A percentile compares a stretch with the other conserved stretches of the same genome.
phyloP scores from a whole-genome alignment of 306 rosid species.

The Dryas drummondii region DNA sequence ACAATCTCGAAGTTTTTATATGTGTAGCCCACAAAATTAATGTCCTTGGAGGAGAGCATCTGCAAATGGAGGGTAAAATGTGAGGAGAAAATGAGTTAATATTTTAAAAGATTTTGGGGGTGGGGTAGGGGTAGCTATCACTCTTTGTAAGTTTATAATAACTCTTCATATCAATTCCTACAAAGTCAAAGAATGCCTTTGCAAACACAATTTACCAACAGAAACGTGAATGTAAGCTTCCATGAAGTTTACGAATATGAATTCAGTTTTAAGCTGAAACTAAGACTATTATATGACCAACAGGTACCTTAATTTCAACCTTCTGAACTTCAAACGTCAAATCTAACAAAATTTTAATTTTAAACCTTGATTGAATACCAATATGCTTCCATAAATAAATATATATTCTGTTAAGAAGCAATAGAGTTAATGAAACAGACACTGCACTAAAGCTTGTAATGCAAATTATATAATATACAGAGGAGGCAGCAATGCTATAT shows the following conservation, averaged over 20 bases:
- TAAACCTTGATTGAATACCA: no score
- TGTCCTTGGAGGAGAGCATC: constrained; percentile 98
- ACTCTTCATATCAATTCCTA: neutral
- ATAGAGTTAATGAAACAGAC: neutral
- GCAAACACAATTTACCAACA: neutral
- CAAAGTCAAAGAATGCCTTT: neutral
- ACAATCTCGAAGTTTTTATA: constrained; percentile 96
- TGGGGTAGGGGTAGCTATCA: neutral
- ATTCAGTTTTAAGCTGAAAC: neutral
- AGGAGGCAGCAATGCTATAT: neutral
- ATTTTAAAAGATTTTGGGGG: neutral
- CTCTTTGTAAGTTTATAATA: neutral
- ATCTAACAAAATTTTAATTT: no score
- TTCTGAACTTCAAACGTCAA: no score
- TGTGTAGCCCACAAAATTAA: constrained; percentile 94
- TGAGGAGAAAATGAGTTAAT: constrained; percentile 18
- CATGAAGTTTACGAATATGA: neutral
- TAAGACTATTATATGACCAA: no score
- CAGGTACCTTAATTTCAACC: no score
- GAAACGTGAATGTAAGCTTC: neutral
- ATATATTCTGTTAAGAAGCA: neutral
- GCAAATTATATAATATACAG: neutral
- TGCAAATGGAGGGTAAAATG: constrained; percentile 37
- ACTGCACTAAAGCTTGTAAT: neutral
- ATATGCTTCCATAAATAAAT: no score